Evolutionary conservation across 352 stramenopile species (phyloP).

Genomic region (Phytophthora gonapodyides): DNA sequence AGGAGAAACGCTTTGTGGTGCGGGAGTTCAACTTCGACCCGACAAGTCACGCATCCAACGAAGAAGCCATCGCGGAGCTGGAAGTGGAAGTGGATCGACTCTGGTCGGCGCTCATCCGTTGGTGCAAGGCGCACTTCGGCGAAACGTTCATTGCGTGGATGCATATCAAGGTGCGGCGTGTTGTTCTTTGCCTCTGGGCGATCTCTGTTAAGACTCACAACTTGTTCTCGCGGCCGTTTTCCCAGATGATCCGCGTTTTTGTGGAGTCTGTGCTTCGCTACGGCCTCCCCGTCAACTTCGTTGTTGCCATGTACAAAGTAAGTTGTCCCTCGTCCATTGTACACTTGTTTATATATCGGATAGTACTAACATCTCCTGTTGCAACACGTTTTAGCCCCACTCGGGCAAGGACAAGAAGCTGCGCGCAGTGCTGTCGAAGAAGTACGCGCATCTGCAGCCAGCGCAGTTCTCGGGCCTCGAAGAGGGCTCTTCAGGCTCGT

Average conservation of each 20-base stretch:
- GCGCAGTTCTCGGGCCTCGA: constrained; percentile 83
- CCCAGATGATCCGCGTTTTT: constrained; percentile 94
- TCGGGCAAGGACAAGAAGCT: constrained; percentile 85
- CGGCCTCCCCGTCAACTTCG: constrained; percentile 97
- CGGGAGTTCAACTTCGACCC: constrained; percentile 94
- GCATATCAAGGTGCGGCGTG: constrained; percentile 94
- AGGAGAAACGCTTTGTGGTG: constrained; percentile 94
- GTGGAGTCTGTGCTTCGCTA: constrained; percentile 98
- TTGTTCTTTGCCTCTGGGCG: not conserved
- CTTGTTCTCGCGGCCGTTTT: constrained; percentile 4
- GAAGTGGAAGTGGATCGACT: constrained; percentile 94
- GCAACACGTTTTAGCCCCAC: constrained; percentile 49
- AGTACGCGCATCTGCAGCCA: constrained; percentile 86
- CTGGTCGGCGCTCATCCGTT: constrained; percentile 94
- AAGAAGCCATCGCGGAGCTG: constrained; percentile 85
- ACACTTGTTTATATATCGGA: not conserved
- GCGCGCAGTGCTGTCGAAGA: constrained; percentile 75
- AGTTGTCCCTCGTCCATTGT: constrained; percentile 18
- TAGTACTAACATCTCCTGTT: constrained; percentile 7
- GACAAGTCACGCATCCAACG: constrained; percentile 84
- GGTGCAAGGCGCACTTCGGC: constrained; percentile 98
- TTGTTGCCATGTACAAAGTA: constrained; percentile 84
- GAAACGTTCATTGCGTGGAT: constrained; percentile 98
- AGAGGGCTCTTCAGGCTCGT: constrained; percentile 59
- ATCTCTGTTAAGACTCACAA: not conserved